A percentile compares a stretch with the other conserved stretches of the same genome.
Conservation (phyloP, 164 flowering plant species). For the Vitis cinerea region DNA sequence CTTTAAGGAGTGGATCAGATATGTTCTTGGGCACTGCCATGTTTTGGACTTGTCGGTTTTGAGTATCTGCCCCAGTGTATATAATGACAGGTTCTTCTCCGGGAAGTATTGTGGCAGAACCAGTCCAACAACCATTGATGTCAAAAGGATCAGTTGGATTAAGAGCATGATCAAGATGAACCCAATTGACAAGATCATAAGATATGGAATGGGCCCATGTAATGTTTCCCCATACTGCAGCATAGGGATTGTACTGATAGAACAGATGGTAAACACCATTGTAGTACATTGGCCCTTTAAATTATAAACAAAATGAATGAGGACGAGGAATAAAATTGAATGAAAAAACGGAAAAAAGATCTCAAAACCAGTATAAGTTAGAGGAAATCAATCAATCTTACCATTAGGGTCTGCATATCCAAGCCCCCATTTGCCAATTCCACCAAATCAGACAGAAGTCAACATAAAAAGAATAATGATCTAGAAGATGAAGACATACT, state of each 20-base stretch:
- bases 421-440: too few species aligned
- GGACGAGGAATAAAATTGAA: too few species aligned
- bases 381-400: too few species aligned
- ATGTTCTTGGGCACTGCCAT: slow-evolving; percentile 42
- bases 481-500: background rate
- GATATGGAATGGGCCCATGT: slow-evolving; percentile 61
- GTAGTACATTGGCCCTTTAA: slow-evolving; percentile 6
- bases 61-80: slow-evolving; percentile 43
- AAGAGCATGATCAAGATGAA: slow-evolving; percentile 34
- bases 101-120: slow-evolving; percentile 56
- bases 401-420: too few species aligned
- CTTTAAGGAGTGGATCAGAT: slow-evolving; percentile 42
- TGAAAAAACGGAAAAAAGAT: too few species aligned
- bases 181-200: slow-evolving; percentile 51
- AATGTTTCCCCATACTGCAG: slow-evolving; percentile 50
- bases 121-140: slow-evolving; percentile 47
- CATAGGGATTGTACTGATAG: slow-evolving; percentile 22
- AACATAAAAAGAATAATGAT: background rate
- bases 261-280: slow-evolving; percentile 14
- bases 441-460: too few species aligned
- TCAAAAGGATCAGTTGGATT: slow-evolving; percentile 36
- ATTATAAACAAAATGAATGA: too few species aligned
- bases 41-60: slow-evolving; percentile 40
- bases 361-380: too few species aligned
- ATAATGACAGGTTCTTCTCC: slow-evolving; percentile 39